Base-by-base conservation (phyloP, 495 filamentous ascomycete species). In the Filosporella fistucella region DNA sequence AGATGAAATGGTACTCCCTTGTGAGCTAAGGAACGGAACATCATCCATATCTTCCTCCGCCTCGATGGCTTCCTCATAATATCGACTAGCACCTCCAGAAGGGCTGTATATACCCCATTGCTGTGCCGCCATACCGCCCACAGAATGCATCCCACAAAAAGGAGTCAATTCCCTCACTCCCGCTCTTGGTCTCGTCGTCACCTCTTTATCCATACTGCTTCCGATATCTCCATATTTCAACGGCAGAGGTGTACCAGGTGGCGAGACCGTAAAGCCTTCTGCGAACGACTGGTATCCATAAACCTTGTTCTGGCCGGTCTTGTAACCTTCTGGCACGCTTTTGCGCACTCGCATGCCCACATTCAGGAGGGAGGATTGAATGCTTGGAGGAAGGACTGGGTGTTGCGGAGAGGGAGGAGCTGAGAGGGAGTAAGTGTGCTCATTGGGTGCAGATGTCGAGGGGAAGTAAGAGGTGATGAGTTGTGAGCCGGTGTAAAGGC, bases 281-380 rank as follows among this genome's bases (percentile, higher is more conserved):
- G 64, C 50, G 66, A 70, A 76, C n/a, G n/a, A n/a, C n/a, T n/a
- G n/a, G 12, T 76, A 63, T 6, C 58, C 55, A 49, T 74, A 72
- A 47, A 56, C 60, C 33, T 55, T 64, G 60, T 76, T 68, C 48
- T 51, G 47, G 51, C 77, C 75, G 11, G 86, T 91, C 68, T 91
- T 94, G 70, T 95, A 95, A 42, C 91, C 91, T 48, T 95, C 89
- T 0, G 88, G 86, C 3, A 97, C 82, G 9, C 85, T 83, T 66
- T 97, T 96, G 50, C 91, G 84, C 42, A 97, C 77, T 26, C 90
- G 81, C 88, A 96, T 94, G 54, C 91, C 91, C 43, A 97, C 91
- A 49, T 74, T 84, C 3, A 96, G 71, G 12, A 96, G 81, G 13
- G 82, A 84, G 13, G 88, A 71, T 63, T 93, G 88, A 18, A 95